Evolutionary conservation across 2,329 filamentous ascomycete genomes (phyloP).

Genomic region (Xylariomycetidae sp.): DNA sequence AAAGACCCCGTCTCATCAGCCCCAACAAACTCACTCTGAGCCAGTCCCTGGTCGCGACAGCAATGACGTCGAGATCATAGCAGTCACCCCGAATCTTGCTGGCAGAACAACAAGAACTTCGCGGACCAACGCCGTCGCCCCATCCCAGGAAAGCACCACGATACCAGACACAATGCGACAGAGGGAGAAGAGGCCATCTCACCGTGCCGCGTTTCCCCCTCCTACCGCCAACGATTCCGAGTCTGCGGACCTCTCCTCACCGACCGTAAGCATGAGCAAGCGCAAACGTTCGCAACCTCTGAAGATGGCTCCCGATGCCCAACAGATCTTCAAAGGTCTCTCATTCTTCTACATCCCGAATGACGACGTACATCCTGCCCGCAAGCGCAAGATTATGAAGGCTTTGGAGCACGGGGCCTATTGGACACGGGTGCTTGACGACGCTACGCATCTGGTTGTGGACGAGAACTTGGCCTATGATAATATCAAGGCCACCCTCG

Average conservation of each 20-base stretch:
- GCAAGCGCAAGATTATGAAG: conserved; percentile 67
- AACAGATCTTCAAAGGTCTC: conserved; percentile 56
- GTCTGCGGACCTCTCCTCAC: conserved; percentile 13
- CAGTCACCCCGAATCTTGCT: conserved; percentile 12
- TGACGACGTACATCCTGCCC: conserved; percentile 61
- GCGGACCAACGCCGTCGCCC: not conserved
- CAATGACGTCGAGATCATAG: conserved; percentile 16
- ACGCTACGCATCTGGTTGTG: conserved; percentile 73
- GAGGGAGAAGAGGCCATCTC: conserved; percentile 5
- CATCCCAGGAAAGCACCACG: conserved; percentile 5
- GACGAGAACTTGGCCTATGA: conserved; percentile 62
- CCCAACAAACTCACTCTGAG: conserved; percentile 11
- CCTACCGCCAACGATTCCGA: conserved; percentile 13
- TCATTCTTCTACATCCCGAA: conserved; percentile 76
- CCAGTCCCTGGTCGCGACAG: conserved; percentile 3
- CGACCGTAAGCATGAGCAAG: conserved; percentile 31
- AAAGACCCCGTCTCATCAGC: not conserved
- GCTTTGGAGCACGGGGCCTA: conserved; percentile 68
- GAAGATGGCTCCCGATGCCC: conserved; percentile 42
- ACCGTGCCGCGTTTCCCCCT: conserved; percentile 9
- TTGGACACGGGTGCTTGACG: conserved; percentile 56
- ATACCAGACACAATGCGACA: conserved; percentile 15
- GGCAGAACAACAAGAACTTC: conserved; percentile 1
- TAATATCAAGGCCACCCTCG: conserved; percentile 55
- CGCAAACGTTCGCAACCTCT: conserved; percentile 38